Evolutionary conservation across 192 early-diverging fungal genomes (phyloP).

Genomic region (Mortierella antarctica): DNA sequence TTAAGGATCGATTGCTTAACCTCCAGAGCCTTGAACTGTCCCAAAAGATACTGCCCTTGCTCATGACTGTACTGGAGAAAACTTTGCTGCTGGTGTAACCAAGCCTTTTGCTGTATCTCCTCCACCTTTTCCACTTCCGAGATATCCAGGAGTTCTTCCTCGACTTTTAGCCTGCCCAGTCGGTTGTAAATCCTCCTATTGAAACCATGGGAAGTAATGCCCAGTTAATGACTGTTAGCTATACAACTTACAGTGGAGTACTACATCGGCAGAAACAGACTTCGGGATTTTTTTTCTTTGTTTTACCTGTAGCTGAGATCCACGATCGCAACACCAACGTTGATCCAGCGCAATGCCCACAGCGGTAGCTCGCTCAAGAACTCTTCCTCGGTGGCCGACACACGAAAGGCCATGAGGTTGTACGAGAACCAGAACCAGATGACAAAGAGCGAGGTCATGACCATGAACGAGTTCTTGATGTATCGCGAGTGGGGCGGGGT

Average conservation of each 20-base stretch:
- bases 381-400: slow-evolving; percentile 54
- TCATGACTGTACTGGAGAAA: slow-evolving; percentile 47
- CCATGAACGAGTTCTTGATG: slow-evolving; percentile 56
- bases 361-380: slow-evolving; percentile 66
- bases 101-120: slow-evolving; percentile 44
- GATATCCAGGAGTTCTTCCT: slow-evolving; percentile 50
- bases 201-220: neutral
- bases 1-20: slow-evolving; percentile 42
- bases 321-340: slow-evolving; percentile 63
- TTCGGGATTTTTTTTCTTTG: neutral
- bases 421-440: slow-evolving; percentile 68
- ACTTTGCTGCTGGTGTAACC: slow-evolving; percentile 39
- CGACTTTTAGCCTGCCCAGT: slow-evolving; percentile 40
- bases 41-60: slow-evolving; percentile 41
- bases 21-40: slow-evolving; percentile 43
- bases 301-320: slow-evolving; percentile 56
- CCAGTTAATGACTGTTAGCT: neutral
- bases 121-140: slow-evolving; percentile 51
- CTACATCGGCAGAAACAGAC: neutral
- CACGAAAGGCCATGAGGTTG: slow-evolving; percentile 62
- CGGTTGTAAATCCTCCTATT: slow-evolving; percentile 45
- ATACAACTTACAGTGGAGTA: neutral
- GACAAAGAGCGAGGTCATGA: slow-evolving; percentile 55
- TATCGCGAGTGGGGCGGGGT: slow-evolving; percentile 34
- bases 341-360: slow-evolving; percentile 67